Base-by-base conservation (phyloP, 768 basidiomycete genomes). In the Mycena rebaudengoi region DNA sequence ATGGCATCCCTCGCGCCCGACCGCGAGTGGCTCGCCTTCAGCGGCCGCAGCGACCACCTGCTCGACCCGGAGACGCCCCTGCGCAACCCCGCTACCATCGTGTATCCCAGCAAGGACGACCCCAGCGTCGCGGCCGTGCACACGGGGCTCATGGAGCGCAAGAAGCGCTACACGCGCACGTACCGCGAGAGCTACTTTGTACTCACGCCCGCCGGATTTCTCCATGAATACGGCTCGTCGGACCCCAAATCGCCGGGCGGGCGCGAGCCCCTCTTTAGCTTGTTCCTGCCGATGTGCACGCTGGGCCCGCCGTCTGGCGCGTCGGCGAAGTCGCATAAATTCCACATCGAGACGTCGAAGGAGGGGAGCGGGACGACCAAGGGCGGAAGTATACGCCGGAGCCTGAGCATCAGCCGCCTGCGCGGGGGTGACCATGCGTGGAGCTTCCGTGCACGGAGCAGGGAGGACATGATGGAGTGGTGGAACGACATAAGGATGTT, bases 401-500 rank as follows among this genome's bases (percentile, higher is more conserved):
- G 77, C 25, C 64, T 86, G 18, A 69, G 69, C 56, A 60, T 62
- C 30, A 73, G 68, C 25, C 74, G 71, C 35, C 33, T 74, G 61
- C 65, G 79, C 52, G 80, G 74, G 55, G 69, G 78, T 48, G 80
- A 86, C 55, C 85, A 88, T 70, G 94, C 94, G 28, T 99, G 92
- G 89, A 92, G 89, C 49, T 99, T 99, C 84, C 86, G 95, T 33
- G 86, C 92, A 45, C 81, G 97, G 62, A 91, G 89, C 61, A 88
- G 92, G 67, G 97, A 99, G 66, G 97, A 98, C 69, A 95, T 98
- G 95, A 95, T 98, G 95, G 98, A 99, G 79, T 98, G 98, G 94
- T 99, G 98, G 98, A 99, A 99, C 73, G 98, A 99, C 73, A 83
- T 96, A 39, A 79, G 94, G 64, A 96, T 96, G 94, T 80, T 97